Evolutionary conservation across 148 eudicot genomes (phyloP).

Genomic region (Rhododendron molle): DNA sequence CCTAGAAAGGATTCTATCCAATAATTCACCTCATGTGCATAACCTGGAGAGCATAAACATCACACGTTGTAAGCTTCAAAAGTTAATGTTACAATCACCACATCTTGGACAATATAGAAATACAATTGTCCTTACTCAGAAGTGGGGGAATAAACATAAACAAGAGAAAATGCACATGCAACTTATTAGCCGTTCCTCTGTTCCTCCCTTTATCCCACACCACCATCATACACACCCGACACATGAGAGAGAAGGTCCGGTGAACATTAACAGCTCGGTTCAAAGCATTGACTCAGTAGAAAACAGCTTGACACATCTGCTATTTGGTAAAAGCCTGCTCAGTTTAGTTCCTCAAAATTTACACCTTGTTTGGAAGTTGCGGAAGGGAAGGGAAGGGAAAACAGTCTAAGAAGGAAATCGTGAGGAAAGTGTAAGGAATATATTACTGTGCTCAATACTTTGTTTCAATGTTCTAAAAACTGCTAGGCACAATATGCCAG

Average conservation of each 20-base stretch:
- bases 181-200: neutral
- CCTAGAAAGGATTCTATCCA: slow-evolving; percentile 86
- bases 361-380: neutral
- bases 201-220: neutral
- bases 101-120: neutral
- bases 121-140: neutral
- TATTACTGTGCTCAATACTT: neutral
- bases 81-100: too few relatives aligned
- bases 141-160: neutral
- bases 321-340: neutral
- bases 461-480: neutral
- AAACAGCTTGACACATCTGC: neutral
- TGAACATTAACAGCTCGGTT: neutral
- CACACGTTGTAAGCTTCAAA: neutral
- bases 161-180: neutral
- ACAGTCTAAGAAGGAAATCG: neutral
- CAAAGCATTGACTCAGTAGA: slow-evolving; percentile 2
- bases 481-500: too few relatives aligned
- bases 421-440: too few relatives aligned
- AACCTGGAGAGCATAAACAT: slow-evolving; percentile 46
- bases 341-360: neutral
- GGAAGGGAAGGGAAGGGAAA: too few relatives aligned
- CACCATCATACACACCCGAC: too few relatives aligned
- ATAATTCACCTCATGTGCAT: slow-evolving; percentile 89
- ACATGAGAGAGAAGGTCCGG: neutral